Evolutionary conservation across 176 grass and related monocot genomes (phyloP), one percentile per base, ranked within the genome.

Genomic region (Elaeis guineensis): DNA sequence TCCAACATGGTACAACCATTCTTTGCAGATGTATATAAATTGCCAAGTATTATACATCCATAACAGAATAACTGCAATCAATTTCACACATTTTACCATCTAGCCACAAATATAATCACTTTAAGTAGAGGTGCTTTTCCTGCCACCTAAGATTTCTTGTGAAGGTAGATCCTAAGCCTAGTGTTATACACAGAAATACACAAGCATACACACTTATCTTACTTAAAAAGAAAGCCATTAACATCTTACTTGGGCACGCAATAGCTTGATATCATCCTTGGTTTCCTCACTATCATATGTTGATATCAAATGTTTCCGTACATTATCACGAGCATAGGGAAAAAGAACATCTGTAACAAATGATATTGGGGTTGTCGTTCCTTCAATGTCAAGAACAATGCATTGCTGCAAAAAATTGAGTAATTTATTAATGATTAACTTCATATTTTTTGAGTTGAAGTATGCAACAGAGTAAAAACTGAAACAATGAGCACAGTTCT

Each of bases 331-430:
- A 29, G 86, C 91, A 85, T 96, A 96, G 67, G 86, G 91, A 63
- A 96, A 96, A 75, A 96, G 75, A 65, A 90, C 64, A 76, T 96
- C 83, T 19, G 91, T 90, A 55, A 85, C 86, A 82, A 96, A 96
- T 66, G 91, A 82, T 79, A 96, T 90, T 72, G 91, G 91, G 58
- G 86, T 96, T 16, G 91, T 90, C 58, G 91, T 90, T 71, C 91
- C 91, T 76, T 96, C 91, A 51, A 96, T 96, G 55, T 96, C 91
- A 71, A 96, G 78, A 25, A 90, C 80, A 68, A 90, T 61, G 71
- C 75, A 90, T 71, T 59, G 73, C 87, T 75, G 76, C 69, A 83
- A 58, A 68, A 30, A 44, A 48, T 16, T 67, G 19, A 26, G 71
- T 25, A 54, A 63, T 65, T 70, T 23, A 23, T 61, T 50, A 64